These are phyloP conservation scores for Kluyveromyces marxianus DNA, from an alignment of 1,139 yeast genomes.

Conservation along the genomic window DNA sequence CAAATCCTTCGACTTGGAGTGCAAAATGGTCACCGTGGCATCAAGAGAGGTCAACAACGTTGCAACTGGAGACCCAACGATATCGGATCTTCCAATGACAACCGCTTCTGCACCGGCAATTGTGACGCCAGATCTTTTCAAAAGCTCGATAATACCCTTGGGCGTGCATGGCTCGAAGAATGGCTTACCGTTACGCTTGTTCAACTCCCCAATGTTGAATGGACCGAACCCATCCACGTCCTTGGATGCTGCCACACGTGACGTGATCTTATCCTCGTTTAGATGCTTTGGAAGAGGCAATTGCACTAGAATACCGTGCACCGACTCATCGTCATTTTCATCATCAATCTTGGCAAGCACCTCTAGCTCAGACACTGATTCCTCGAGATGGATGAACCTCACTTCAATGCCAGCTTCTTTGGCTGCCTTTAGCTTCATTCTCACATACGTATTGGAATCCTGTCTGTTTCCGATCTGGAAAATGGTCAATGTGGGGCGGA, in stretches of 20 bases:
- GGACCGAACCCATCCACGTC: slow-evolving; percentile 98
- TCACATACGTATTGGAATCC: slow-evolving; percentile 90
- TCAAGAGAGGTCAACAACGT: slow-evolving; percentile 69
- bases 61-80: slow-evolving; percentile 92
- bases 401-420: slow-evolving; percentile 73
- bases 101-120: slow-evolving; percentile 81
- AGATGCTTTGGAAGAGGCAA: slow-evolving; percentile 82
- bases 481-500: slow-evolving; percentile 72
- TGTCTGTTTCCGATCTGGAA: slow-evolving; percentile 87
- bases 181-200: slow-evolving; percentile 84
- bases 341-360: slow-evolving; percentile 51
- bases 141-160: slow-evolving; percentile 78
- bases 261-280: slow-evolving; percentile 71
- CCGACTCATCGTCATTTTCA: slow-evolving; percentile 59
- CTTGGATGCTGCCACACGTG: slow-evolving; percentile 66
- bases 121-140: slow-evolving; percentile 53
- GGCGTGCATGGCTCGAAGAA: slow-evolving; percentile 93
- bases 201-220: slow-evolving; percentile 81
- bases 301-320: slow-evolving; percentile 88
- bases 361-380: slow-evolving; percentile 44
- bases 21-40: slow-evolving; percentile 69
- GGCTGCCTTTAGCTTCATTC: slow-evolving; percentile 92
- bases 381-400: slow-evolving; percentile 57
- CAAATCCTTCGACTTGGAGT: slow-evolving; percentile 64
- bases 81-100: slow-evolving; percentile 91